Percentiles rank a stretch among this genome's conserved stretches.
These are phyloP conservation scores for Raddia guianensis DNA, from an alignment of 176 grass and related monocot species.

Conservation along the genomic window DNA sequence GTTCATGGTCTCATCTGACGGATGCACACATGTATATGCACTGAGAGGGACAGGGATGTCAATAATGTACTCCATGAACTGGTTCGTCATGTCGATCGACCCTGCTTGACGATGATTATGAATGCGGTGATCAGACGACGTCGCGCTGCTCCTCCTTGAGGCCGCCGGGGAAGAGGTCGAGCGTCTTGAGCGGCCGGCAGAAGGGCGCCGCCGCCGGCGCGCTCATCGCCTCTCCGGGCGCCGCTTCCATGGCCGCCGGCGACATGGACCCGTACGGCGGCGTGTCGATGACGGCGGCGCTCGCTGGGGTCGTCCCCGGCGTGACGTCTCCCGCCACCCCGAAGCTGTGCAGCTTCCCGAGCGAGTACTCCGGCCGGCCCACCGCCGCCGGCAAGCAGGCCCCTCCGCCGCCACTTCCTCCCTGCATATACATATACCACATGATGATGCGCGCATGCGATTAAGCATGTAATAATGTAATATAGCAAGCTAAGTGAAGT, in stretches of 20 bases:
- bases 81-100: neutral
- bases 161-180: conserved; percentile 87
- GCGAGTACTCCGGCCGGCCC: conserved; percentile 31
- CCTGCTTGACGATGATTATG: neutral
- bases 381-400: neutral
- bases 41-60: neutral
- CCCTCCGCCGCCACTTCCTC: neutral
- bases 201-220: neutral
- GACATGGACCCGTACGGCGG: neutral
- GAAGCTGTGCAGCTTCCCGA: conserved; percentile 57
- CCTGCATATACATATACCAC: neutral
- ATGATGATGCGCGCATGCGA: too few species aligned
- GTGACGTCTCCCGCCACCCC: conserved; percentile 32
- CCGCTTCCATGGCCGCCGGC: neutral
- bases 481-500: too few species aligned
- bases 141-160: conserved; percentile 67
- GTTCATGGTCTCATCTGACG: neutral
- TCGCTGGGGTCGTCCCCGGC: neutral
- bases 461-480: too few species aligned
- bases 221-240: neutral
- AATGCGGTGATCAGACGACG: conserved; percentile 31
- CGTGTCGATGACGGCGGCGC: neutral
- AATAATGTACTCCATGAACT: neutral
- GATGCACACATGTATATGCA: too few species aligned
- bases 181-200: conserved; percentile 78